Evolutionary conservation across 768 basidiomycete species (phyloP).

Genomic region (Tricholoma flavovirens): DNA sequence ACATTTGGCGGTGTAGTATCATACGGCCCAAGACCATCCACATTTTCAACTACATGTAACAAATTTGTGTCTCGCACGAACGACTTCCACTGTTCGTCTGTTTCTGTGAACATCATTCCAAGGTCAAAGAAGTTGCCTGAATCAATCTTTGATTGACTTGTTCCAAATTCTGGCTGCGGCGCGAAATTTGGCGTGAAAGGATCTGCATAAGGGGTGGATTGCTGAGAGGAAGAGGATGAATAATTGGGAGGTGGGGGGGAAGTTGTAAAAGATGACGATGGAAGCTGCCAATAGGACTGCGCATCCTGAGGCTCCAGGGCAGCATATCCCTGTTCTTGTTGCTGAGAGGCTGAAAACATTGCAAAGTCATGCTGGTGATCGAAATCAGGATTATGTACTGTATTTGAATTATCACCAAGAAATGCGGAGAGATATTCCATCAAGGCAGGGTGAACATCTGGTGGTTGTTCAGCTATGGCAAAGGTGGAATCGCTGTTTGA

Average conservation of each 20-base stretch:
- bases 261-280: neutral
- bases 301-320: neutral
- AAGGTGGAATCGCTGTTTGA: constrained; percentile 16
- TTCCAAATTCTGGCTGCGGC: neutral
- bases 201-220: neutral
- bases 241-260: constrained; percentile 3
- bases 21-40: neutral
- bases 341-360: neutral
- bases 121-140: constrained; percentile 21
- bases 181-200: neutral
- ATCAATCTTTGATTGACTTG: neutral
- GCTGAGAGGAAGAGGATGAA: neutral
- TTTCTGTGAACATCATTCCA: constrained; percentile 48
- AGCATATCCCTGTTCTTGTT: constrained; percentile 3
- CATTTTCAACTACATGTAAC: constrained; percentile 36
- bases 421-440: constrained; percentile 50
- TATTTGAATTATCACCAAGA: constrained; percentile 13
- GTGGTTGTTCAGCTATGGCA: constrained; percentile 18
- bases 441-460: constrained; percentile 52
- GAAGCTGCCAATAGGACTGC: constrained; percentile 7
- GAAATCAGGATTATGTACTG: constrained; percentile 4
- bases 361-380: neutral
- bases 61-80: constrained; percentile 61
- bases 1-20: neutral
- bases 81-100: constrained; percentile 61